These are phyloP conservation scores for Stramenopiles sp. DNA, from an alignment of 352 stramenopile genomes.

Conservation along the genomic window DNA sequence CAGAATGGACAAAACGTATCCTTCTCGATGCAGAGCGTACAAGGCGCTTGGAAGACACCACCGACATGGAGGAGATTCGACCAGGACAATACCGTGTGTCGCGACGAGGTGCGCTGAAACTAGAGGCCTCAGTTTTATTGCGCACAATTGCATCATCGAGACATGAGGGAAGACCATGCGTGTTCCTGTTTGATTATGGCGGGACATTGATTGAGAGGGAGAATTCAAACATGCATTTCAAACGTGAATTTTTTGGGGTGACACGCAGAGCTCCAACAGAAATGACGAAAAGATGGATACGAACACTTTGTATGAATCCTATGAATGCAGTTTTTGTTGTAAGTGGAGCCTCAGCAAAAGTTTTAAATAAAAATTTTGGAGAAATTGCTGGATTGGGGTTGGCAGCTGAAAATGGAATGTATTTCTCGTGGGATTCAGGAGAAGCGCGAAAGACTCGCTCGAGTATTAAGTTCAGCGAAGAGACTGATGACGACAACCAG, in stretches of 20 bases:
- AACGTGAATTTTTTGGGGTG: constrained; percentile 80
- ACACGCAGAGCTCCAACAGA: constrained; percentile 66
- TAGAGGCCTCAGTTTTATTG: no score
- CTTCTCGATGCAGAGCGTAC: no score
- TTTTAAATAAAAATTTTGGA: constrained; percentile 67
- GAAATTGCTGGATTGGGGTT: constrained; percentile 73
- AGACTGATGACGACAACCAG: constrained; percentile 29
- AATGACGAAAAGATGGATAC: constrained; percentile 62
- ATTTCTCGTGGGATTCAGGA: constrained; percentile 55
- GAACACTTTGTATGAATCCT: constrained; percentile 59
- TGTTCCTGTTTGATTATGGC: constrained; percentile 93
- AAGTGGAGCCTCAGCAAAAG: constrained; percentile 67
- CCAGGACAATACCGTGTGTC: no score
- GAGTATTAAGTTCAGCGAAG: constrained; percentile 24
- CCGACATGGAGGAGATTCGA: no score
- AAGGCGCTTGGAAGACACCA: no score
- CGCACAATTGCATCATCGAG: no score
- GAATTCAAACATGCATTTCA: constrained; percentile 79
- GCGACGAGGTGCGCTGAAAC: no score
- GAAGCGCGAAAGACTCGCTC: constrained; percentile 19
- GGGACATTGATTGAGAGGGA: constrained; percentile 76
- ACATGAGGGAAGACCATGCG: constrained; percentile 53
- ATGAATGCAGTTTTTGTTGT: constrained; percentile 93
- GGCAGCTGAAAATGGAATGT: constrained; percentile 75
- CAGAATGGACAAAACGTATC: no score